Evolutionary conservation across 1,139 yeast species (phyloP), one percentile per base, ranked within the genome.

Genomic region (Zygosaccharomyces sapae): DNA sequence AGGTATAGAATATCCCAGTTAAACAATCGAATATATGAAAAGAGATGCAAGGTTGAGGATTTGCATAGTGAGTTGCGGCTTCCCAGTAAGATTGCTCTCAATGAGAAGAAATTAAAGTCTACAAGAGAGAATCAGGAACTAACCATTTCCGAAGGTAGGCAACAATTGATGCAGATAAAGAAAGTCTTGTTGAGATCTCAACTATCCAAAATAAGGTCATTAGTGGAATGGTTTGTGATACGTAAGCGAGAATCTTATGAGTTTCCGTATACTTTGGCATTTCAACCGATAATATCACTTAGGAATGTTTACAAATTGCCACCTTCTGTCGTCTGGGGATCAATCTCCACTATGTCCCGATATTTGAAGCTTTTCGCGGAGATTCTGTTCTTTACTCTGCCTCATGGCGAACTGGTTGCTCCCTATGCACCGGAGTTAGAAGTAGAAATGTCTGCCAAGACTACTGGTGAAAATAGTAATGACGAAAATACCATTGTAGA

Each of bases 241-340:
- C 45, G 52, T 10, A 55, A 52, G 36, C 46, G 55, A 13, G 57
- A 54, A 12, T 53, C 58, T n/a, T 46, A 45, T 25, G 55, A 56
- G 5, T 51, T 58, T 19, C 58, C 61, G 2, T 61, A 52, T 44
- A 51, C 60, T 1, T 51, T 61, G 8, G 49, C 57, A 16, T 57
- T 55, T 33, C 56, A 58, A 31, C 65, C 63, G 2, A 44, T 61
- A n/a, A 45, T 58, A 4, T 58, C 62, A 7, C 35, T 58, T 10
- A 57, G 55, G 29, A 56, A 58, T 35, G 44, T 53, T 18, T 45
- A 45, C 34, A 44, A 44, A 29, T 42, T 57, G n/a, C 58, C 61
- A 8, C 46, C 48, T 1, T 25, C 46, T 33, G 48, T 58, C 27
- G 51, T 51, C 8, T 45, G 49, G 44, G 45, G 48, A 35, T 54